Conservation (phyloP, 257 asterid genomes). For the Gentiana dahurica region DNA sequence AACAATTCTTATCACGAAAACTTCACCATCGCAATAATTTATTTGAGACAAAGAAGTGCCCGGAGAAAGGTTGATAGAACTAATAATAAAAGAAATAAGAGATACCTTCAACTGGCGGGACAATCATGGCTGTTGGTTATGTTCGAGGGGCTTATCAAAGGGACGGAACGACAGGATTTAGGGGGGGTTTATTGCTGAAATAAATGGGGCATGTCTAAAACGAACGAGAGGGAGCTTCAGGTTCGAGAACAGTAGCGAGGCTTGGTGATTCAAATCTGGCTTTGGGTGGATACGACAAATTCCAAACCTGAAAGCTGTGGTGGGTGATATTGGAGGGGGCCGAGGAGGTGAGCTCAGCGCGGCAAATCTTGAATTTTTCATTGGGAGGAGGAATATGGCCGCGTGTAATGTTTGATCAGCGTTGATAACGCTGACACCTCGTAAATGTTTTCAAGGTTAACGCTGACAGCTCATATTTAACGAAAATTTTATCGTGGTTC, state of each 20-base stretch:
- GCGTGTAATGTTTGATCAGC: slow-evolving; percentile 3
- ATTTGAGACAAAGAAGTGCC: background rate
- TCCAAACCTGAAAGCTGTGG: slow-evolving; percentile 37
- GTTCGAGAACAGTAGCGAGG: slow-evolving; percentile 6
- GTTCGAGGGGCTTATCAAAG: background rate
- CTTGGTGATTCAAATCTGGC: slow-evolving; percentile 38
- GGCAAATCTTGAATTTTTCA: slow-evolving; percentile 38
- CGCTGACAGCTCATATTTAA: too few relatives aligned
- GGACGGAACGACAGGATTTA: background rate
- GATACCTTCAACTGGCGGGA: background rate
- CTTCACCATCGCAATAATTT: background rate
- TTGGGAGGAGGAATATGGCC: background rate
- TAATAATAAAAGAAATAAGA: too few relatives aligned
- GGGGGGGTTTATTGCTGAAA: background rate
- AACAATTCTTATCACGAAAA: too few relatives aligned
- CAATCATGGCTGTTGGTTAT: background rate
- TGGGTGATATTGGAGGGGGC: background rate
- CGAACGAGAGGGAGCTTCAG: slow-evolving; percentile 12
- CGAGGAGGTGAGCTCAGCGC: slow-evolving; percentile 43
- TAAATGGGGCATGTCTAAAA: background rate
- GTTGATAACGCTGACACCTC: too few relatives aligned
- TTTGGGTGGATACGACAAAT: slow-evolving; percentile 38
- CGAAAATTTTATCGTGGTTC: too few relatives aligned
- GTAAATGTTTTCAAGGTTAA: too few relatives aligned
- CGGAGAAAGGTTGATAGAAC: too few relatives aligned